Conservation (phyloP, 108 stramenopile genomes). For the Licmophora abbreviata region DNA sequence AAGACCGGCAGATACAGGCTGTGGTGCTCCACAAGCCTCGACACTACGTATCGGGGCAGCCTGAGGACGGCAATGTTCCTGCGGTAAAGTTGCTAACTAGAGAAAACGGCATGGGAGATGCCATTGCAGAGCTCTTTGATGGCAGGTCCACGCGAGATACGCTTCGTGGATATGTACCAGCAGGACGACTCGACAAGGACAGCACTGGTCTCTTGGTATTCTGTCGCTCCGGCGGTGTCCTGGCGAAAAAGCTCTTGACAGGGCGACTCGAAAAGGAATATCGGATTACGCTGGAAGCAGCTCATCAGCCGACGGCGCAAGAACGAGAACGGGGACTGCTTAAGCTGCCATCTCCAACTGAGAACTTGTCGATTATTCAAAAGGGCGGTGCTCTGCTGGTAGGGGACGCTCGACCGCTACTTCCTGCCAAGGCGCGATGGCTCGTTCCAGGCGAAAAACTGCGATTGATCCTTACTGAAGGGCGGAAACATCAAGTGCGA, state of each 20-base stretch:
- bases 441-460: constrained; percentile 20
- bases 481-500: constrained; percentile 71
- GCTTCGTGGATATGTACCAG: constrained; percentile 44
- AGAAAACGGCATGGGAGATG: constrained; percentile 11
- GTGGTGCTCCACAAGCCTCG: constrained; percentile 77
- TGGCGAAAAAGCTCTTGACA: constrained; percentile 57
- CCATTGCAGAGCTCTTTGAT: neutral
- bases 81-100: constrained; percentile 48
- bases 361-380: constrained; percentile 28
- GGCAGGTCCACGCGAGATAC: neutral
- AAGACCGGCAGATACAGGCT: constrained; percentile 13
- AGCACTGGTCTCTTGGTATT: constrained; percentile 70
- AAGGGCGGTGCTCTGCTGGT: constrained; percentile 31
- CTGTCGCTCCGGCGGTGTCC: constrained; percentile 37
- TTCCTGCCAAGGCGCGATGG: constrained; percentile 53
- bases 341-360: constrained; percentile 20
- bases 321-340: constrained; percentile 36
- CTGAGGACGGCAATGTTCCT: constrained; percentile 42
- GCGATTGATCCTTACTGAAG: constrained; percentile 60
- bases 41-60: constrained; percentile 70
- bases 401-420: constrained; percentile 34
- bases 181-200: constrained; percentile 70
- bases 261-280: constrained; percentile 68
- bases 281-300: constrained; percentile 43
- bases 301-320: constrained; percentile 16